These are phyloP conservation scores for Climacium dendroides DNA, from an alignment of 225 moss, liverwort and hornwort species.

Conservation along the genomic window DNA sequence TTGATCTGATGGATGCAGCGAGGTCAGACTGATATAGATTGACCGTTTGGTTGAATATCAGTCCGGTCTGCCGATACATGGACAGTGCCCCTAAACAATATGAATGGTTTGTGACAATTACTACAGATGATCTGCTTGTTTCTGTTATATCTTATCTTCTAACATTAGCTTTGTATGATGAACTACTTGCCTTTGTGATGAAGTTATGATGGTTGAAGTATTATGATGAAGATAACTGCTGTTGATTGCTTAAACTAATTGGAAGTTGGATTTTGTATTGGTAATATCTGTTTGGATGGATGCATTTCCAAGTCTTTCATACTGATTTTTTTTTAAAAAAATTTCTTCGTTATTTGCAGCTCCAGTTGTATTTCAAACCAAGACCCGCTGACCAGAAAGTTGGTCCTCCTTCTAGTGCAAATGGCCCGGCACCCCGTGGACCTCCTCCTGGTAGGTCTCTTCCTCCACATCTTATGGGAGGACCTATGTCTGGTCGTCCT, in stretches of 20 bases:
- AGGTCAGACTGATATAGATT: not conserved
- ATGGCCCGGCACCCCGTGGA: conserved; percentile 50
- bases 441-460: conserved; percentile 40
- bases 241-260: not conserved
- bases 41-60: not conserved
- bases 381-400: conserved; percentile 58
- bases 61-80: not conserved
- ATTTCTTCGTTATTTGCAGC: conserved; percentile 15
- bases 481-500: conserved; percentile 28
- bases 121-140: no score
- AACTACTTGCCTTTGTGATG: not conserved
- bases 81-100: no score
- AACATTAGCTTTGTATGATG: not conserved
- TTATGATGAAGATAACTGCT: not conserved
- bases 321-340: not conserved
- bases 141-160: not conserved
- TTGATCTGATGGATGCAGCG: not conserved
- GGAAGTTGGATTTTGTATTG: not conserved
- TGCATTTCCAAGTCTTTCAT: not conserved
- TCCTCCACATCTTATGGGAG: conserved; percentile 50
- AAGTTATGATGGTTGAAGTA: not conserved
- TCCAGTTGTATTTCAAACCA: conserved; percentile 89
- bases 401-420: conserved; percentile 21
- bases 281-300: not conserved
- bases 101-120: not conserved